These are phyloP conservation scores for Chalaropsis thielavioides DNA, from an alignment of 2,329 filamentous ascomycete species.

Conservation along the genomic window DNA sequence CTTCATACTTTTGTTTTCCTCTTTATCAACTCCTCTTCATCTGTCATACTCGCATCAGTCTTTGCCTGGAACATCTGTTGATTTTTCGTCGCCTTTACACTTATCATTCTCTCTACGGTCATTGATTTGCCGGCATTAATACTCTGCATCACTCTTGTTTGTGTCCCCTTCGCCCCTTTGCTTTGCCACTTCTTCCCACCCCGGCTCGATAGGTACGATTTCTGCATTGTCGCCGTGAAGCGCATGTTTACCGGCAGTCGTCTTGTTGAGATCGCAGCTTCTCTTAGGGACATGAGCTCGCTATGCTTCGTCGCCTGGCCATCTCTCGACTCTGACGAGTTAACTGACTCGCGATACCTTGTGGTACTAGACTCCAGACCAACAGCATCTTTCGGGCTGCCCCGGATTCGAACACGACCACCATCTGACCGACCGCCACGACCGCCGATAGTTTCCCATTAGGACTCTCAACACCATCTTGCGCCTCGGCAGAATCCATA, in stretches of 20 bases:
- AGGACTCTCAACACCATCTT: neutral
- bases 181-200: neutral
- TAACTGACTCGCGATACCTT: neutral
- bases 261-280: neutral
- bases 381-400: neutral
- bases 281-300: neutral
- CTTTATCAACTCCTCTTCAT: neutral
- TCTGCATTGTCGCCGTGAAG: neutral
- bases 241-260: neutral
- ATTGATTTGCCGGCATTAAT: slow-evolving; percentile 5
- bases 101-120: neutral
- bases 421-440: neutral
- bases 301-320: neutral
- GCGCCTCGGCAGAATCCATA: neutral
- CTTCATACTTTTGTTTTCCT: neutral
- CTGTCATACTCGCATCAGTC: neutral
- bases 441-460: neutral
- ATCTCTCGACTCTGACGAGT: neutral
- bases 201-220: neutral
- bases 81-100: neutral
- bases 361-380: neutral
- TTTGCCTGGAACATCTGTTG: neutral
- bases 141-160: slow-evolving; percentile 8
- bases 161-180: neutral
- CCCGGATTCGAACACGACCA: neutral